phyloP scores from a whole-genome alignment of 108 stramenopile species.

The Nitzschia inconspicua region DNA sequence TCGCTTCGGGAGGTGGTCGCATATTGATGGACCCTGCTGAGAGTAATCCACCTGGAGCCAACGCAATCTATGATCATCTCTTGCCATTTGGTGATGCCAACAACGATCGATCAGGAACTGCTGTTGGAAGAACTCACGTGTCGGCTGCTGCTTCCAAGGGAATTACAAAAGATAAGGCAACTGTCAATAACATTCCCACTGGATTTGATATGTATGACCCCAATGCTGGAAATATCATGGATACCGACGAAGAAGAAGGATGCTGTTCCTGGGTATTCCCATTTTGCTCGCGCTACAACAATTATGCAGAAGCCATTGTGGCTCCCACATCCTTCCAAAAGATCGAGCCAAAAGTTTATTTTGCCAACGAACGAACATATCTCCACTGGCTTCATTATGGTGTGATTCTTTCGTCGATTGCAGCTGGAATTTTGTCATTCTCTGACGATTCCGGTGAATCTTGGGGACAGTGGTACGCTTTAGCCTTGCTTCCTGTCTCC shows the following conservation, averaged over 20 bases:
- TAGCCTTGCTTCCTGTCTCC: constrained; percentile 73
- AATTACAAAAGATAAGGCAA: constrained; percentile 29
- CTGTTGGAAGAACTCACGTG: constrained; percentile 71
- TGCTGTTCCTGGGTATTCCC: constrained; percentile 68
- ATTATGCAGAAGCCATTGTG: constrained; percentile 39
- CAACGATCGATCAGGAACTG: constrained; percentile 64
- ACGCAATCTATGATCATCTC: constrained; percentile 80
- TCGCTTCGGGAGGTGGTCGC: constrained; percentile 66
- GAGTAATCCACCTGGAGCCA: constrained; percentile 82
- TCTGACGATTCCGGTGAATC: constrained; percentile 47
- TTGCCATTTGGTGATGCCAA: constrained; percentile 80
- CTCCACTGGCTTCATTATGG: constrained; percentile 92
- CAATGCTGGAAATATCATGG: not conserved
- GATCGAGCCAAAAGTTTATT: constrained; percentile 97
- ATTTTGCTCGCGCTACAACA: constrained; percentile 71
- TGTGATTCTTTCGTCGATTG: constrained; percentile 79
- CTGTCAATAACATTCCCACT: not conserved
- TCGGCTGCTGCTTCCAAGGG: constrained; percentile 46
- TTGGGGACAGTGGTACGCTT: constrained; percentile 80
- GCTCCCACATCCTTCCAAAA: constrained; percentile 91
- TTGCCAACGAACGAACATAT: constrained; percentile 97
- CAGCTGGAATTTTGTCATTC: constrained; percentile 81
- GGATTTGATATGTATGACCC: constrained; percentile 34
- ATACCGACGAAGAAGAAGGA: constrained; percentile 39
- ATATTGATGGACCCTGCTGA: constrained; percentile 59